Conservation (phyloP, 1,284 basidiomycete genomes). For the Retiboletus fuscus region DNA sequence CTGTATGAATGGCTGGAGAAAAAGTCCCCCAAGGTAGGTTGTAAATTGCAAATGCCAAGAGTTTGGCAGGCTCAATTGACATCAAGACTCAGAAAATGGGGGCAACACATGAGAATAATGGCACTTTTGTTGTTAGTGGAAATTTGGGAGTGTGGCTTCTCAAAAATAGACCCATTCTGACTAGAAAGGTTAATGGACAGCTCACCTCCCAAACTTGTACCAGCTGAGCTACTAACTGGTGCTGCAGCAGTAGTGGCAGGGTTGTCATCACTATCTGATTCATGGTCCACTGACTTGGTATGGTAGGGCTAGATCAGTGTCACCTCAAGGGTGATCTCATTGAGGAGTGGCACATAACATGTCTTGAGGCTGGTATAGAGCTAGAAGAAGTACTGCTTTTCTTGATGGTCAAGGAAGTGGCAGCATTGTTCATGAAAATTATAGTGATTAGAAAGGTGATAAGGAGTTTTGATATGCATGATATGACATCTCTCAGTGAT, state of each 20-base stretch:
- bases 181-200: too few relatives aligned
- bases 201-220: too few relatives aligned
- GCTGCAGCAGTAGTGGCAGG: too few relatives aligned
- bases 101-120: not conserved
- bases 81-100: not conserved
- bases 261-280: not conserved
- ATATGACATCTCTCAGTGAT: conserved; percentile 31
- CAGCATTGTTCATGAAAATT: conserved; percentile 24
- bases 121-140: conserved; percentile 16
- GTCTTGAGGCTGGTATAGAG: not conserved
- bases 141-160: conserved; percentile 4
- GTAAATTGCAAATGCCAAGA: conserved; percentile 14
- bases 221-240: too few relatives aligned
- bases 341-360: too few relatives aligned
- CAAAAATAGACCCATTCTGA: conserved; percentile 10
- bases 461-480: conserved; percentile 23
- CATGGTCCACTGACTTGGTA: too few relatives aligned
- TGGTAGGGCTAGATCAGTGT: too few relatives aligned
- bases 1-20: conserved; percentile 13
- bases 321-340: not conserved
- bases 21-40: conserved; percentile 16
- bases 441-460: not conserved
- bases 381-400: too few relatives aligned
- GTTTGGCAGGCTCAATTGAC: not conserved
- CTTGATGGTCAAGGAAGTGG: conserved; percentile 1